Evolutionary conservation across 2,329 filamentous ascomycete genomes (phyloP).

Genomic region (Orbilia ellipsospora): DNA sequence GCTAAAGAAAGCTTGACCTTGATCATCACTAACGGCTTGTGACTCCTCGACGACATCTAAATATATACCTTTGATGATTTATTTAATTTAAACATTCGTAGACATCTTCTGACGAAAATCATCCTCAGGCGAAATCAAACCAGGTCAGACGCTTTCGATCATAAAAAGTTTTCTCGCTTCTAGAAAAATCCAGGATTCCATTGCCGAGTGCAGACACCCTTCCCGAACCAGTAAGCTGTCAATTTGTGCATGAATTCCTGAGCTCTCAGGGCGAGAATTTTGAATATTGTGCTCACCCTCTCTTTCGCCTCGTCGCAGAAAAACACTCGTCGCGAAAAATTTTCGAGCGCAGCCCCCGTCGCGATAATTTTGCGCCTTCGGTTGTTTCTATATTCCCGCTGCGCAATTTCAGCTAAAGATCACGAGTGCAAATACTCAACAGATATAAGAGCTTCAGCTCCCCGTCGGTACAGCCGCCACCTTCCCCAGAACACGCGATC

Average conservation of each 20-base stretch:
- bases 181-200: conserved; percentile 9
- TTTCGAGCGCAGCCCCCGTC: not conserved
- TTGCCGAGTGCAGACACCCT: conserved; percentile 33
- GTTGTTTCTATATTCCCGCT: conserved; percentile 14
- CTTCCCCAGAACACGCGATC: not conserved
- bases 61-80: conserved; percentile 15
- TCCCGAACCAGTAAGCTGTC: conserved; percentile 14
- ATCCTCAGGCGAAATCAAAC: not conserved
- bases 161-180: not conserved
- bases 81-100: not conserved
- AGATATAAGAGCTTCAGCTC: conserved; percentile 1
- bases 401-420: conserved; percentile 11
- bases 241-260: conserved; percentile 12
- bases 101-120: not conserved
- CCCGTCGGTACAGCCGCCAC: conserved; percentile 12
- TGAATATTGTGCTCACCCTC: conserved; percentile 9
- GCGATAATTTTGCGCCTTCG: conserved; percentile 33
- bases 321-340: conserved; percentile 20
- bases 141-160: not conserved
- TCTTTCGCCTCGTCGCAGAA: conserved; percentile 11
- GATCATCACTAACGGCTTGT: not conserved
- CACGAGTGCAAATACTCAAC: not conserved
- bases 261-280: conserved; percentile 2
- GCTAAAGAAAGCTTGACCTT: not conserved
- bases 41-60: conserved; percentile 6